Evolutionary conservation across 495 filamentous ascomycete genomes (phyloP).

Genomic region (Penicillium paxilli): DNA sequence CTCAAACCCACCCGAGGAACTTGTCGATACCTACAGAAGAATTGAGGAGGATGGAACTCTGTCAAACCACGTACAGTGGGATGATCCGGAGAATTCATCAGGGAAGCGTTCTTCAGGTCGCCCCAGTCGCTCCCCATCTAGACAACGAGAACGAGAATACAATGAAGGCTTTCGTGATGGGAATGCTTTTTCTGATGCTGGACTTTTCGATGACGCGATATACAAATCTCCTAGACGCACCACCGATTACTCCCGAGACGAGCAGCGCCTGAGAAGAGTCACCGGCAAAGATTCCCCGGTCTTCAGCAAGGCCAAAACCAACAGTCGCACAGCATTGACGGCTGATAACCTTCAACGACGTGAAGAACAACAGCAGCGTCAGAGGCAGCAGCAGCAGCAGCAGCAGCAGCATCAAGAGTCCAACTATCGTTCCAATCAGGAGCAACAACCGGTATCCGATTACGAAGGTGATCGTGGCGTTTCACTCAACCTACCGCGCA

Average conservation of each 20-base stretch:
- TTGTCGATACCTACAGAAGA: slow-evolving; percentile 44
- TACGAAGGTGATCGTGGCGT: slow-evolving; percentile 39
- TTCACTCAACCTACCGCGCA: slow-evolving; percentile 53
- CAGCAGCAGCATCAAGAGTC: neutral
- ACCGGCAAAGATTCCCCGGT: slow-evolving; percentile 45
- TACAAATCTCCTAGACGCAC: slow-evolving; percentile 30
- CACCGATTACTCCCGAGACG: slow-evolving; percentile 44
- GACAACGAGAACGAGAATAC: slow-evolving; percentile 15
- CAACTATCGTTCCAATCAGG: neutral
- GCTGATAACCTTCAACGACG: slow-evolving; percentile 50
- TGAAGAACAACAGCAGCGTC: slow-evolving; percentile 26
- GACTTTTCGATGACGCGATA: slow-evolving; percentile 30
- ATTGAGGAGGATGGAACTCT: slow-evolving; percentile 46
- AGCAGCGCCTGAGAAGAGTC: slow-evolving; percentile 44
- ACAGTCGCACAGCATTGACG: slow-evolving; percentile 34
- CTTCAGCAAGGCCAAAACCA: slow-evolving; percentile 46
- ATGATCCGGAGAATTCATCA: slow-evolving; percentile 23
- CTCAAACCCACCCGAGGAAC: slow-evolving; percentile 45
- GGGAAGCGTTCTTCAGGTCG: slow-evolving; percentile 14
- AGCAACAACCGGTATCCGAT: slow-evolving; percentile 8
- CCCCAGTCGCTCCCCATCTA: slow-evolving; percentile 29
- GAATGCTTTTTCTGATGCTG: slow-evolving; percentile 21
- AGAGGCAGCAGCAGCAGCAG: slow-evolving; percentile 20
- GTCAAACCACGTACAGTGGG: slow-evolving; percentile 32
- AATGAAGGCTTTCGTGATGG: slow-evolving; percentile 8